These are phyloP conservation scores for Cladorrhinum sp. DNA, from an alignment of 2,329 filamentous ascomycete species.

Conservation along the genomic window DNA sequence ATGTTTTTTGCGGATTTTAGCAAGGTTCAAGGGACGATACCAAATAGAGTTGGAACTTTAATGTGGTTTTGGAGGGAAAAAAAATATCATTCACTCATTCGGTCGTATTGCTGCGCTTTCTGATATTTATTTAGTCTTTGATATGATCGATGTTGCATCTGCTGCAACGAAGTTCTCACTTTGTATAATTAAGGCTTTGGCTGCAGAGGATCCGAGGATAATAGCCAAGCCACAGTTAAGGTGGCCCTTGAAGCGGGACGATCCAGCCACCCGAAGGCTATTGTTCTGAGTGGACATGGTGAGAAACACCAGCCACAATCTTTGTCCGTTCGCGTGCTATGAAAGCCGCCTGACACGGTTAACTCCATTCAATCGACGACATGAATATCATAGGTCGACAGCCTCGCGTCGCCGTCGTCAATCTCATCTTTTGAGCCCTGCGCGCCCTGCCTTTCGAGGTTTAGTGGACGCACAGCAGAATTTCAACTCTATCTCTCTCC, in stretches of 20 bases:
- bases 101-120: too few species aligned
- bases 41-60: neutral
- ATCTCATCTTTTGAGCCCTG: neutral
- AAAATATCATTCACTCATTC: too few species aligned
- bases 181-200: too few species aligned
- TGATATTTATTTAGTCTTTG: too few species aligned
- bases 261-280: too few species aligned
- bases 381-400: neutral
- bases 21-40: neutral
- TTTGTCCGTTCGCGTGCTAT: neutral
- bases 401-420: neutral
- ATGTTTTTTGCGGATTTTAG: neutral
- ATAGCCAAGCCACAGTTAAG: neutral
- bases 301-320: neutral
- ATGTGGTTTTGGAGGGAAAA: too few species aligned
- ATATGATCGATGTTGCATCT: too few species aligned
- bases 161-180: too few species aligned
- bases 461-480: too few species aligned
- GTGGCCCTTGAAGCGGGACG: neutral
- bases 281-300: too few species aligned
- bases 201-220: too few species aligned
- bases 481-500: neutral
- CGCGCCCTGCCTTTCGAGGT: neutral
- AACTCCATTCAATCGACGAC: neutral
- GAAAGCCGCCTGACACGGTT: neutral